Evolutionary conservation across 495 filamentous ascomycete genomes (phyloP).

Genomic region (Daldinia concentrica): DNA sequence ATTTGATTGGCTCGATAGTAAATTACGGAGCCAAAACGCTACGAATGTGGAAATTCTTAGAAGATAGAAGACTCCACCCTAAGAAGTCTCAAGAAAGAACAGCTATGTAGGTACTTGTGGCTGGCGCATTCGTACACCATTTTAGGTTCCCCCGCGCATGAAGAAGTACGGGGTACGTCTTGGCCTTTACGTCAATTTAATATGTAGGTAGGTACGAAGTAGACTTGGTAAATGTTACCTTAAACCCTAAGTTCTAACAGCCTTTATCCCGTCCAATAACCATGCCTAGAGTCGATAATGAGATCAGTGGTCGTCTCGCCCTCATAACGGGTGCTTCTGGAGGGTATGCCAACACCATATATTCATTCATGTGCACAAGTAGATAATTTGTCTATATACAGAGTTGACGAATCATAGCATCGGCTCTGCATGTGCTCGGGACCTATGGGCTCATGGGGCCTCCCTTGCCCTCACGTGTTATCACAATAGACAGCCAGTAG

Average conservation of each 20-base stretch:
- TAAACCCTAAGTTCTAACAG: not conserved
- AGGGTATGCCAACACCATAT: conserved; percentile 56
- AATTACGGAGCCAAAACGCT: conserved; percentile 27
- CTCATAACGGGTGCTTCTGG: conserved; percentile 73
- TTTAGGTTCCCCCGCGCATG: not conserved
- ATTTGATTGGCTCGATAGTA: conserved; percentile 45
- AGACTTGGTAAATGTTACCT: conserved; percentile 1
- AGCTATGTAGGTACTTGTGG: conserved; percentile 5
- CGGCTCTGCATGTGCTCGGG: conserved; percentile 67
- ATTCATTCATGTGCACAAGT: not conserved
- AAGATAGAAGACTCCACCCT: not conserved
- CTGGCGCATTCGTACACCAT: conserved; percentile 1
- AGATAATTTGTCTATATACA: not conserved
- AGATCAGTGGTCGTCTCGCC: conserved; percentile 66
- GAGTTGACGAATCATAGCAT: conserved; percentile 55
- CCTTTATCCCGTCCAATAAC: conserved; percentile 10
- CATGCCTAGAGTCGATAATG: conserved; percentile 55
- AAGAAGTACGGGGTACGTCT: not conserved
- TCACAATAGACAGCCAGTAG: conserved; percentile 58
- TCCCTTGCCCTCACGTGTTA: conserved; percentile 71
- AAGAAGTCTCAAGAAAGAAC: not conserved
- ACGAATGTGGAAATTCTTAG: conserved; percentile 37
- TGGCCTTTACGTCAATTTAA: conserved; percentile 2
- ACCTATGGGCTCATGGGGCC: conserved; percentile 62
- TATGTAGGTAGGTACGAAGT: not conserved